Evolutionary conservation across 352 stramenopile species (phyloP).

Genomic region (Aphanomyces astaci): DNA sequence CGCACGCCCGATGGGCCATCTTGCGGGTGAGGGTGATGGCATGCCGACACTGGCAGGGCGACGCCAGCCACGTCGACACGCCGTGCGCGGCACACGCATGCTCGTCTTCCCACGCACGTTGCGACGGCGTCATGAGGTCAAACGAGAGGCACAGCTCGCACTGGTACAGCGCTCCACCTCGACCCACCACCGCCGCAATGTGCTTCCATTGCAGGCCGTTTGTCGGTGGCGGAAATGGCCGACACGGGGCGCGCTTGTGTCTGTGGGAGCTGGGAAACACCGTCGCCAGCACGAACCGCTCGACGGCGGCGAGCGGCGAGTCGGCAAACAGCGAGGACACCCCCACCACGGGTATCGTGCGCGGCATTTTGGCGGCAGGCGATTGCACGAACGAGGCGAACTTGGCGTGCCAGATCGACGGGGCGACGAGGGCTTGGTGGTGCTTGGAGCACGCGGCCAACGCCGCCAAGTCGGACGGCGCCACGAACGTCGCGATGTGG

Average conservation of each 20-base stretch:
- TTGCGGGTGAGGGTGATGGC: slow-evolving; percentile 23
- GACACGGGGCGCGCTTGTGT: background rate
- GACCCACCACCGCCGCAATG: background rate
- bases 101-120: slow-evolving; percentile 28
- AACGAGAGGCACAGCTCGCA: slow-evolving; percentile 34
- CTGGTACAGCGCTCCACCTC: slow-evolving; percentile 28
- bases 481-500: slow-evolving; percentile 34
- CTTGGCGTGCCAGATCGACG: slow-evolving; percentile 3
- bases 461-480: slow-evolving; percentile 29
- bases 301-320: background rate
- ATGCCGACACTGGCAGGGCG: slow-evolving; percentile 35
- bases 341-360: background rate
- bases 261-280: background rate
- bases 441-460: slow-evolving; percentile 28
- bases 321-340: background rate
- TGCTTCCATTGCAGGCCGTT: background rate
- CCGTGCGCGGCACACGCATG: slow-evolving; percentile 31
- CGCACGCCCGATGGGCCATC: slow-evolving; percentile 4
- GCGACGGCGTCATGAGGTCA: slow-evolving; percentile 28
- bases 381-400: background rate
- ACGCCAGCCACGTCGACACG: slow-evolving; percentile 35
- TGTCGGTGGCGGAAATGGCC: background rate
- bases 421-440: background rate
- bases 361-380: background rate
- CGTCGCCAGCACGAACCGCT: background rate